These are phyloP conservation scores for Claviceps fusiformis DNA, from an alignment of 2,329 filamentous ascomycete species.

Conservation along the genomic window DNA sequence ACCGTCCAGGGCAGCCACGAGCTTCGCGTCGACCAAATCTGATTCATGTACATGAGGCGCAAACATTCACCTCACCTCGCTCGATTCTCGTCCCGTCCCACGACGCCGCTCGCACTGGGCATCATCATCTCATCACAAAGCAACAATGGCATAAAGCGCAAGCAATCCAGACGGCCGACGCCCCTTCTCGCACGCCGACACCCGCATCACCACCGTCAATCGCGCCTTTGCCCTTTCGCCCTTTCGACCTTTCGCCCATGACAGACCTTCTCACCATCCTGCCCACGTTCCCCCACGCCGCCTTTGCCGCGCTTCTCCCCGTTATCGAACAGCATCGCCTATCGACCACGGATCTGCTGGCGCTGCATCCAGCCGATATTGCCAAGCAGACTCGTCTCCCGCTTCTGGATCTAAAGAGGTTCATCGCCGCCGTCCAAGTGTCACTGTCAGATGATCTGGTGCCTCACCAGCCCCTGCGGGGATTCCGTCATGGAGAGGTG, in stretches of 20 bases:
- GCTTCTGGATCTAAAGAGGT: constrained; percentile 61
- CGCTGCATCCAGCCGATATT: constrained; percentile 68
- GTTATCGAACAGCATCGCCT: constrained; percentile 66
- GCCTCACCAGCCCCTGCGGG: constrained; percentile 13
- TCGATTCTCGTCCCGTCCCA: not conserved
- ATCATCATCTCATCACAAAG: not conserved
- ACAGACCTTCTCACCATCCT: constrained; percentile 75
- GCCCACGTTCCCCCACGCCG: constrained; percentile 60
- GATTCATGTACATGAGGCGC: too few species aligned
- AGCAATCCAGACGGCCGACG: not conserved
- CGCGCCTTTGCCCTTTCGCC: not conserved
- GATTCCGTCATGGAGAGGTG: not conserved
- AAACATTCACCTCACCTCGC: not conserved
- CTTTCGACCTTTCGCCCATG: constrained; percentile 35
- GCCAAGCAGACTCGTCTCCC: constrained; percentile 77
- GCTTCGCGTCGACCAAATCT: too few species aligned
- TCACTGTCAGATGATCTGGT: constrained; percentile 51
- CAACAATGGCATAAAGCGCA: not conserved
- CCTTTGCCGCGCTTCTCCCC: constrained; percentile 62
- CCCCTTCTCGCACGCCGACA: not conserved
- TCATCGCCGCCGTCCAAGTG: constrained; percentile 53
- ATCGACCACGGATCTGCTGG: constrained; percentile 72
- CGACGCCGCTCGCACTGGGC: not conserved
- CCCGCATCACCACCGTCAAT: not conserved
- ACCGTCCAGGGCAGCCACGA: not conserved